Conservation (phyloP, 129 eudicot genomes). For the Heracleum sosnowskyi region DNA sequence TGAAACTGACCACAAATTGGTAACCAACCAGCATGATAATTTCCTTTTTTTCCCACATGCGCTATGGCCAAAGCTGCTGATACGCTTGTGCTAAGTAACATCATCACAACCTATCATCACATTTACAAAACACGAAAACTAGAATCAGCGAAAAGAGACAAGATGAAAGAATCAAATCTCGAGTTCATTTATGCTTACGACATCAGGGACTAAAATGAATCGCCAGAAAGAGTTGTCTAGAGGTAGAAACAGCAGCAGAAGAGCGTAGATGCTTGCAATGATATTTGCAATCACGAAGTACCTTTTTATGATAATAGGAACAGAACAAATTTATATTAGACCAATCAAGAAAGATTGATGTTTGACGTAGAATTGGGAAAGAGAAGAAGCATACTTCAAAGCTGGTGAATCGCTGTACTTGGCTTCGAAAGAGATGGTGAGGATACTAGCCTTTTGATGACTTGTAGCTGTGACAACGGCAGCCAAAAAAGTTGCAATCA, state of each 20-base stretch:
- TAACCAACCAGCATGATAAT: slow-evolving; percentile 7
- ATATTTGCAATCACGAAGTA: slow-evolving; percentile 3
- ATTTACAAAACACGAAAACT: background rate
- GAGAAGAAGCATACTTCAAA: background rate
- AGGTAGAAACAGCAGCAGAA: slow-evolving; percentile 9
- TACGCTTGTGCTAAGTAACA: slow-evolving; percentile 5
- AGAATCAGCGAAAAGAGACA: background rate
- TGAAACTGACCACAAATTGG: slow-evolving; percentile 4
- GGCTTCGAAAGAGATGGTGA: slow-evolving; percentile 1
- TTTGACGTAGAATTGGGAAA: background rate
- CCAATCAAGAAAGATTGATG: background rate
- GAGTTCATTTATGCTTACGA: background rate
- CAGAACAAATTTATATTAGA: background rate
- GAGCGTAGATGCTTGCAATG: background rate
- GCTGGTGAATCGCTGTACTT: slow-evolving; percentile 3
- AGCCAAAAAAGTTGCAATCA: slow-evolving; percentile 1
- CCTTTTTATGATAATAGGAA: background rate
- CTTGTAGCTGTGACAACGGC: slow-evolving; percentile 7
- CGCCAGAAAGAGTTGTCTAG: background rate
- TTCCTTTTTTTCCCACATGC: slow-evolving; percentile 7
- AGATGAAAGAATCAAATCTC: background rate
- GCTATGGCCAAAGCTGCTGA: slow-evolving; percentile 9
- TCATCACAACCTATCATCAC: background rate
- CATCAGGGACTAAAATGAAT: background rate
- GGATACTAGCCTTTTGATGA: background rate